Evolutionary conservation across 148 eudicot genomes (phyloP).

Genomic region (Salicornia ramosissima): DNA sequence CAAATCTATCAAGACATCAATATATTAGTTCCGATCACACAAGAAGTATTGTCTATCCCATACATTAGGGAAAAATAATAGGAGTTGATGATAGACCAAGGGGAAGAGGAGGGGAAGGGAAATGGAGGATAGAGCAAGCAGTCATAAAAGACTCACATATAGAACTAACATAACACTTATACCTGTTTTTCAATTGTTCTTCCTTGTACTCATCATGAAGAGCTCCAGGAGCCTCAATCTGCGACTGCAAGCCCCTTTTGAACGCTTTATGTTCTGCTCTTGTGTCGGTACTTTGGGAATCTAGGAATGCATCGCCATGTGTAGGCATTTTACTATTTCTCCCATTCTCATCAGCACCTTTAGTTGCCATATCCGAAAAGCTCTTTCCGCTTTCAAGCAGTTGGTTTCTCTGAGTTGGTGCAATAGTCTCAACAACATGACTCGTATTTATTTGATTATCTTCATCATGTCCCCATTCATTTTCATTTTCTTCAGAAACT

Average conservation of each 20-base stretch:
- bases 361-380: constrained; percentile 19
- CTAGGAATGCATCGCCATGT: constrained; percentile 11
- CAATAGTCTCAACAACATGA: constrained; percentile 22
- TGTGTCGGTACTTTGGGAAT: constrained; percentile 25
- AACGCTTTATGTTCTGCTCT: constrained; percentile 23
- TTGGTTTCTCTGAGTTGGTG: constrained; percentile 13
- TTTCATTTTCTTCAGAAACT: constrained; percentile 5
- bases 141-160: neutral
- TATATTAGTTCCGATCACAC: constrained; percentile 11
- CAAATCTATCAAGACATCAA: constrained; percentile 27
- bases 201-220: constrained; percentile 18
- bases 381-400: constrained; percentile 18
- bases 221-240: constrained; percentile 25
- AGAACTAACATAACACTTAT: constrained; percentile 1
- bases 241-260: constrained; percentile 31
- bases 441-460: constrained; percentile 7
- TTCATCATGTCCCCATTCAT: constrained; percentile 9
- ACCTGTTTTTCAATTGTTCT: constrained; percentile 38
- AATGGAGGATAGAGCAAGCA: neutral
- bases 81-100: neutral
- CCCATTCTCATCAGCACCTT: constrained; percentile 10
- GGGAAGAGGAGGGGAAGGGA: neutral
- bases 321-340: constrained; percentile 10
- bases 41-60: neutral
- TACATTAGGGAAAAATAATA: neutral